phyloP scores from a whole-genome alignment of 129 eudicot genomes.

The Deinandra increscens region DNA sequence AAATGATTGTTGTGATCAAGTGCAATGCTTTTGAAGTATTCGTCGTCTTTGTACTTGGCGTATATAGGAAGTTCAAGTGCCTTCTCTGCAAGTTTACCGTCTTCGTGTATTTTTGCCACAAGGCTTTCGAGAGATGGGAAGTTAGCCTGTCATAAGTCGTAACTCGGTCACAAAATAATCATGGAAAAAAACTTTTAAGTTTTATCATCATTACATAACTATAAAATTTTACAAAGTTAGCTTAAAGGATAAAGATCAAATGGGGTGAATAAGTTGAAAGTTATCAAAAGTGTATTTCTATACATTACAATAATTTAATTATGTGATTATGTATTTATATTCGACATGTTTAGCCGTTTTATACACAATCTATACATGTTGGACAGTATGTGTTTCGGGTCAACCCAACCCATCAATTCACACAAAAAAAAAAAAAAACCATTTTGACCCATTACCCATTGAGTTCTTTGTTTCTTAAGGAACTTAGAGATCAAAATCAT shows the following conservation, averaged over 20 bases:
- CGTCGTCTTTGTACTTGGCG: constrained; percentile 62
- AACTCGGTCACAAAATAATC: not conserved
- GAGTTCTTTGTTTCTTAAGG: no score
- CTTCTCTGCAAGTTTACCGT: constrained; percentile 61
- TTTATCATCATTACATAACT: no score
- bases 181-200: not conserved
- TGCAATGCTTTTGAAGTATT: constrained; percentile 42
- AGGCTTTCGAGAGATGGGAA: constrained; percentile 80
- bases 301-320: no score
- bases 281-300: not conserved
- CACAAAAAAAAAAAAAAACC: not conserved
- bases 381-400: not conserved
- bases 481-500: no score
- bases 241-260: not conserved
- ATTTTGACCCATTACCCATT: not conserved
- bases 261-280: not conserved
- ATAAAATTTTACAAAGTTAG: not conserved
- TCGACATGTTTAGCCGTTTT: not conserved
- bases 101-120: constrained; percentile 77
- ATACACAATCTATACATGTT: not conserved
- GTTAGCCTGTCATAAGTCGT: constrained; percentile 53
- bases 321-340: no score
- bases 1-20: constrained; percentile 27
- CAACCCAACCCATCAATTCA: not conserved
- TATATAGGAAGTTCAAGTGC: constrained; percentile 85